Evolutionary conservation across 1,284 basidiomycete species (phyloP).

Genomic region (Sphaerobolus stellatus): DNA sequence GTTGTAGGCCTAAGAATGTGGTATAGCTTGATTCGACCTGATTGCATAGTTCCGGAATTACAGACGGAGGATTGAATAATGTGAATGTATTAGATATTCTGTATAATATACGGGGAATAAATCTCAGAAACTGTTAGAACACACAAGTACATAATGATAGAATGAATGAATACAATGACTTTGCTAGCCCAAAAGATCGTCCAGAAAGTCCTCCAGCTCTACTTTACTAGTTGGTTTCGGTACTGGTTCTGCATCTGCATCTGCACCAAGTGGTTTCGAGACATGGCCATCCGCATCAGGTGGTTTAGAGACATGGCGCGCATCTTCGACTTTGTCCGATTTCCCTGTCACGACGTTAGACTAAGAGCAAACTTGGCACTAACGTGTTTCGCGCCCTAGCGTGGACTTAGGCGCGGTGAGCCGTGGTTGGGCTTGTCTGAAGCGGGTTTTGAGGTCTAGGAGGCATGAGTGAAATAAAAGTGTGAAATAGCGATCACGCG

Average conservation of each 20-base stretch:
- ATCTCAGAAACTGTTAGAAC: too few relatives aligned
- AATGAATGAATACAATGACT: too few relatives aligned
- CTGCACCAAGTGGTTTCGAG: too few relatives aligned
- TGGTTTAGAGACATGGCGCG: slow-evolving; percentile 7
- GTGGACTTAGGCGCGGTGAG: neutral
- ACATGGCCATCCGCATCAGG: neutral
- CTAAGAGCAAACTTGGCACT: neutral
- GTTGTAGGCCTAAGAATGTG: too few relatives aligned
- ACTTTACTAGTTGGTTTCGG: slow-evolving; percentile 37
- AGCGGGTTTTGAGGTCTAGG: slow-evolving; percentile 66
- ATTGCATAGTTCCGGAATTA: too few relatives aligned
- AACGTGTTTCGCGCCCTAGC: neutral
- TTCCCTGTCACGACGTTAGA: neutral
- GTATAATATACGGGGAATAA: too few relatives aligned
- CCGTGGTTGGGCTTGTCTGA: slow-evolving; percentile 41
- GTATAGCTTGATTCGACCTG: too few relatives aligned
- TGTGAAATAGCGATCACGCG: slow-evolving; percentile 13
- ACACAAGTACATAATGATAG: too few relatives aligned
- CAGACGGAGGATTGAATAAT: too few relatives aligned
- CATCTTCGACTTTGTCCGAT: neutral
- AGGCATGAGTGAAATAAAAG: slow-evolving; percentile 1
- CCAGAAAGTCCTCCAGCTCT: slow-evolving; percentile 74
- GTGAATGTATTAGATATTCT: too few relatives aligned
- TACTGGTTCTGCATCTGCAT: neutral
- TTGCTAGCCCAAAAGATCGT: slow-evolving; percentile 71